Evolutionary conservation across 768 basidiomycete species (phyloP).

Genomic region (Boletus coccyginus): DNA sequence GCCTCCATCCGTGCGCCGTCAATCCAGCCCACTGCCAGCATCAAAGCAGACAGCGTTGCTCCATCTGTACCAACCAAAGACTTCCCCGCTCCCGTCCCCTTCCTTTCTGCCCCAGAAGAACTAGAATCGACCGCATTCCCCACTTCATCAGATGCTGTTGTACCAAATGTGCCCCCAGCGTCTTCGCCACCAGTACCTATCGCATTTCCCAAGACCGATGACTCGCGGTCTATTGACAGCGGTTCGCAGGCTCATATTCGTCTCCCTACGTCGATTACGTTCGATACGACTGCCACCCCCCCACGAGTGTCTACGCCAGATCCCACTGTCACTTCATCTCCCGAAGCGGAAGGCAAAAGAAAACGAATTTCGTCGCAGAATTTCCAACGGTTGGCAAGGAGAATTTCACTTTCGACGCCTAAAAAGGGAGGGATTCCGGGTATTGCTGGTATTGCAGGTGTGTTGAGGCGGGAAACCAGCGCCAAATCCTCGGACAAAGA

Average conservation of each 20-base stretch:
- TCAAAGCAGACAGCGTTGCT: slow-evolving; percentile 21
- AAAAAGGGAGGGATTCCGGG: slow-evolving; percentile 46
- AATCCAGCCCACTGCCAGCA: slow-evolving; percentile 21
- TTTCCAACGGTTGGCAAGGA: slow-evolving; percentile 75
- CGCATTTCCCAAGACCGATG: slow-evolving; percentile 43
- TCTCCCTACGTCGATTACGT: slow-evolving; percentile 49
- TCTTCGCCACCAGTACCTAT: slow-evolving; percentile 34
- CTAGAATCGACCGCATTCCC: slow-evolving; percentile 9
- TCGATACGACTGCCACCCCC: slow-evolving; percentile 57
- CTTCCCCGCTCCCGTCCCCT: slow-evolving; percentile 28
- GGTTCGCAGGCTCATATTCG: slow-evolving; percentile 26
- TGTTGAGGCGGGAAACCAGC: slow-evolving; percentile 30
- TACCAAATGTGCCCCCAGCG: slow-evolving; percentile 35
- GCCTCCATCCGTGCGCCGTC: slow-evolving; percentile 22
- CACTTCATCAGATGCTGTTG: slow-evolving; percentile 10
- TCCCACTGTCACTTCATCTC: slow-evolving; percentile 51
- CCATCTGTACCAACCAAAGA: slow-evolving; percentile 31
- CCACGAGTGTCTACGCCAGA: slow-evolving; percentile 73
- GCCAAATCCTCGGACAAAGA: slow-evolving; percentile 43
- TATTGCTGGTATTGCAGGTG: slow-evolving; percentile 28
- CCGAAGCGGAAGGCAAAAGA: slow-evolving; percentile 71
- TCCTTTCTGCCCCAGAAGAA: slow-evolving; percentile 30
- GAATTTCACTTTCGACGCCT: slow-evolving; percentile 62
- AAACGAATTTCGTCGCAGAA: slow-evolving; percentile 84
- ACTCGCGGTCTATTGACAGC: slow-evolving; percentile 29